Evolutionary conservation across 495 filamentous ascomycete species (phyloP).

Genomic region (Neurospora africana): DNA sequence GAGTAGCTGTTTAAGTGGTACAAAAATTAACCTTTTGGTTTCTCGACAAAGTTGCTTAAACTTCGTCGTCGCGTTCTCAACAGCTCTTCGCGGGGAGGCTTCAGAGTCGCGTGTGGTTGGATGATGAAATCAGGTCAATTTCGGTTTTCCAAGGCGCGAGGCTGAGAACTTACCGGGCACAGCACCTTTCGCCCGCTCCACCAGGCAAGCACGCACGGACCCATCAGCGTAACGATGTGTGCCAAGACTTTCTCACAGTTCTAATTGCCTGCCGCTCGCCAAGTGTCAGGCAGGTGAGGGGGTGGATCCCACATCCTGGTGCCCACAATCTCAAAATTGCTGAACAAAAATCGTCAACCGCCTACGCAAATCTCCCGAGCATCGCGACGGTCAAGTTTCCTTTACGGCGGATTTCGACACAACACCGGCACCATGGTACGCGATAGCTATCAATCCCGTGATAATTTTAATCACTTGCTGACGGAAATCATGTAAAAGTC

Average conservation of each 20-base stretch:
- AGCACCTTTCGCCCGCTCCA: conserved; percentile 7
- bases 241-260: background rate
- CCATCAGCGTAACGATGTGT: conserved; percentile 1
- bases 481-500: conserved; percentile 25
- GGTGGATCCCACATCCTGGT: background rate
- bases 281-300: background rate
- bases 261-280: background rate
- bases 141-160: conserved; percentile 17
- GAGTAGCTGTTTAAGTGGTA: conserved; percentile 48
- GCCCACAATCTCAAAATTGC: conserved; percentile 22
- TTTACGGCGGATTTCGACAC: conserved; percentile 10
- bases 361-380: conserved; percentile 10
- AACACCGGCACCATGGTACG: conserved; percentile 23
- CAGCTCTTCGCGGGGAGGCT: conserved; percentile 20
- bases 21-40: conserved; percentile 41
- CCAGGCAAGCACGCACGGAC: background rate
- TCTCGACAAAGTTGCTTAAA: conserved; percentile 19
- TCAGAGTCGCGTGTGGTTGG: conserved; percentile 27
- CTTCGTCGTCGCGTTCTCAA: conserved; percentile 16
- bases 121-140: conserved; percentile 12
- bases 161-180: conserved; percentile 16
- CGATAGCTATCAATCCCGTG: background rate
- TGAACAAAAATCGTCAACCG: conserved; percentile 16
- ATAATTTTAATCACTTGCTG: conserved; percentile 2
- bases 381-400: conserved; percentile 1